These are phyloP conservation scores for Neobulgaria alba DNA, from an alignment of 2,329 filamentous ascomycete species.

Conservation along the genomic window DNA sequence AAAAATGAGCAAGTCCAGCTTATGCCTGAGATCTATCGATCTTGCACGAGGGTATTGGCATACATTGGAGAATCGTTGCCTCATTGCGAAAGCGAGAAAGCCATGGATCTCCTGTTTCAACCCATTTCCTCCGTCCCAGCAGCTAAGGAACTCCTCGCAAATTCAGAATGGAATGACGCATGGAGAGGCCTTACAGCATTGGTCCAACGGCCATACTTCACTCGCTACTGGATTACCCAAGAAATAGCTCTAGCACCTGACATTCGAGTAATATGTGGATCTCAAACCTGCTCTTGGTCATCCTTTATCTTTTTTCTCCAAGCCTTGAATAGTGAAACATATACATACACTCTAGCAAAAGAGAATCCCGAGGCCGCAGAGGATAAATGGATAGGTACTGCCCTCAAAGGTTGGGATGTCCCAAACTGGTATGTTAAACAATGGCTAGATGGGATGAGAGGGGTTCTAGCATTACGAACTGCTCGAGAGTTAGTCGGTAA, in stretches of 20 bases:
- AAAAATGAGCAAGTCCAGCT: slow-evolving; percentile 11
- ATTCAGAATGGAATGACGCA: not conserved
- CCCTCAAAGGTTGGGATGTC: not conserved
- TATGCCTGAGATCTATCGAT: slow-evolving; percentile 13
- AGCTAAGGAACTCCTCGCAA: not conserved
- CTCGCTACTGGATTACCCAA: not conserved
- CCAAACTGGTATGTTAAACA: not conserved
- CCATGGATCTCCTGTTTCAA: too few species aligned
- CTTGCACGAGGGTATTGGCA: too few species aligned
- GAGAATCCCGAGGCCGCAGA: not conserved
- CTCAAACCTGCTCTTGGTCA: not conserved
- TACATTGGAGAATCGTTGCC: too few species aligned
- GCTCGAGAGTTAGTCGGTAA: not conserved
- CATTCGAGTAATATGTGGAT: not conserved
- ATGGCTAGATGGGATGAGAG: not conserved
- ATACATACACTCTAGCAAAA: not conserved
- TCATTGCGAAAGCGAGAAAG: too few species aligned
- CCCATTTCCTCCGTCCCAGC: too few species aligned
- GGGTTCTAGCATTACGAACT: not conserved
- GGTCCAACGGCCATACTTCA: not conserved
- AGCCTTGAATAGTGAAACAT: not conserved
- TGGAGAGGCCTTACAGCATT: not conserved
- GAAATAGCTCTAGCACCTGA: not conserved
- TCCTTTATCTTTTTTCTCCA: not conserved
- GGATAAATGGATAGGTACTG: not conserved